These are phyloP conservation scores for Globisporangium megalacanthum DNA, from an alignment of 352 stramenopile species.

Conservation along the genomic window DNA sequence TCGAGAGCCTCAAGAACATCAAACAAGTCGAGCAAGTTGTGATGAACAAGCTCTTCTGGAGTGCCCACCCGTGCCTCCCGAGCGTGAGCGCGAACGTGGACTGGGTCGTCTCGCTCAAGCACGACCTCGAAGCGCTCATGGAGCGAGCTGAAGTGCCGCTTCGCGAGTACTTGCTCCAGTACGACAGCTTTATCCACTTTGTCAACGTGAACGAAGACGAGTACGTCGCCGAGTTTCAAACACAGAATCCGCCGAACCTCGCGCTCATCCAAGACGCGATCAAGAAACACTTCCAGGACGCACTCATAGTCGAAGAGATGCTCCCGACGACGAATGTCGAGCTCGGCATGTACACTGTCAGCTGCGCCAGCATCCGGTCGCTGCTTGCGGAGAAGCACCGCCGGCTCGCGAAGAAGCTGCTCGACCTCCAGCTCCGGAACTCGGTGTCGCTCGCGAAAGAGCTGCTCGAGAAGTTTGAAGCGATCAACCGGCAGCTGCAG, in stretches of 20 bases:
- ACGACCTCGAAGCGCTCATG: conserved; percentile 54
- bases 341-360: conserved; percentile 82
- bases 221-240: conserved; percentile 69
- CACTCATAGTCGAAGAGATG: conserved; percentile 43
- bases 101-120: conserved; percentile 67
- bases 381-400: conserved; percentile 78
- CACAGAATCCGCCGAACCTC: conserved; percentile 71
- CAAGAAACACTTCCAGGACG: conserved; percentile 71
- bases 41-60: conserved; percentile 95
- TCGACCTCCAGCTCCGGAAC: conserved; percentile 73
- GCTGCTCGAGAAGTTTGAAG: conserved; percentile 75
- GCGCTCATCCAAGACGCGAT: conserved; percentile 63
- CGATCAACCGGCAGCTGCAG: conserved; percentile 79
- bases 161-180: conserved; percentile 72
- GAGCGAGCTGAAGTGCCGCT: conserved; percentile 54
- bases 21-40: conserved; percentile 88
- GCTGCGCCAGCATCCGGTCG: conserved; percentile 55
- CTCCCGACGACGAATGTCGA: conserved; percentile 64
- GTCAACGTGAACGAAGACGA: conserved; percentile 89
- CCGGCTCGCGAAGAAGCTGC: conserved; percentile 60
- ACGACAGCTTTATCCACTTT: conserved; percentile 84
- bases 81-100: conserved; percentile 80
- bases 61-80: conserved; percentile 84
- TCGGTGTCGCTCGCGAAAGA: conserved; percentile 70
- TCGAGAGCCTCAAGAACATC: conserved; percentile 79